A percentile compares a stretch with the other conserved stretches of the same genome.
Evolutionary conservation across 148 eudicot genomes (phyloP).

Genomic region (Rhododendron vialii): DNA sequence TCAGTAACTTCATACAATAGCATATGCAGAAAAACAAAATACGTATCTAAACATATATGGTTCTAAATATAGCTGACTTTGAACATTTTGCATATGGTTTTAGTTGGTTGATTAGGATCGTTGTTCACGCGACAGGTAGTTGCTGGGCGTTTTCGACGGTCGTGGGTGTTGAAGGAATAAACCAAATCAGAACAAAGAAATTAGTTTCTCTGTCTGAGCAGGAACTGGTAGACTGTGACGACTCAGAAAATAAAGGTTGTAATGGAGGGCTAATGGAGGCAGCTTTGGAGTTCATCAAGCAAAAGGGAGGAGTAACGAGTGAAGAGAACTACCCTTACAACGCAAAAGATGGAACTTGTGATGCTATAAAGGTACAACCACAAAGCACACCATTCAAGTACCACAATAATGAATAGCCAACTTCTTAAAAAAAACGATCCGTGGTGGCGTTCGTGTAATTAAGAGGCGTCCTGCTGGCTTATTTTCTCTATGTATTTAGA

Average conservation of each 20-base stretch:
- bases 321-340: constrained; percentile 67
- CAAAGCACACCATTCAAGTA: not conserved
- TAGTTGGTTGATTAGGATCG: not conserved
- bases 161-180: constrained; percentile 80
- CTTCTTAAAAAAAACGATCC: not conserved
- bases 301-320: constrained; percentile 66
- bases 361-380: constrained; percentile 39
- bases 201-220: constrained; percentile 81
- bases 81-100: not conserved
- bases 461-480: not conserved
- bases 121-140: constrained; percentile 52
- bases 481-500: not conserved
- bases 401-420: not conserved
- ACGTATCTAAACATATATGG: not conserved
- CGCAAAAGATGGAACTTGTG: constrained; percentile 56
- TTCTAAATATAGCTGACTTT: not conserved
- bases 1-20: not conserved
- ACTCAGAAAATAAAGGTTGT: constrained; percentile 64
- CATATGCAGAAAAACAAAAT: not conserved
- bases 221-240: constrained; percentile 91
- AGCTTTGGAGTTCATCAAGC: constrained; percentile 68
- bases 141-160: constrained; percentile 98
- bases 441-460: not conserved
- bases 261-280: constrained; percentile 84
- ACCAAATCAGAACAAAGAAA: constrained; percentile 75